Base-by-base conservation (phyloP, 495 filamentous ascomycete species). In the Lasiosphaeriaceae sp. region DNA sequence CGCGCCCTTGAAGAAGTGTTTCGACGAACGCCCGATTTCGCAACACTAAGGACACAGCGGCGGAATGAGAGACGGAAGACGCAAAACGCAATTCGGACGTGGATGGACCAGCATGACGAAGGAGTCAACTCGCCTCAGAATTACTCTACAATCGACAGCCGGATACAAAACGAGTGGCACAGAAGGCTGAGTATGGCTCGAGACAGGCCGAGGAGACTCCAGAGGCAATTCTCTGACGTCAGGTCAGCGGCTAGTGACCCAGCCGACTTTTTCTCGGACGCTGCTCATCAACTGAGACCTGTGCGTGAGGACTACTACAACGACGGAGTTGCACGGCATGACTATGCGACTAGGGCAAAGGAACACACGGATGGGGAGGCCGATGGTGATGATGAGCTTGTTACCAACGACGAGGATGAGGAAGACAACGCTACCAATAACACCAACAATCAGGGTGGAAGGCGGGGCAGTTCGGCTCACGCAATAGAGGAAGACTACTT, bases 1-100 rank as follows among this genome's bases (percentile, higher is more conserved):
- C 85, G 84, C 41, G 92, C 89, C 11, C 73, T 97, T n/a, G 93
- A 96, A 21, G 92, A 95, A 61, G 90, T 97, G 0, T 97, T 97
- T 68, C 81, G 90, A 53, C 71, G 78, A 9, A 66, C 66, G 11
- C 80, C 80, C 2, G 73, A 78, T 51, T 63, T 62, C 26, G 63
- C 69, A 20, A 75, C 72, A 17, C 65, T 75, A 56, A 60, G 73
- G 35, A 83, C 76, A 4, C 77, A 79, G 8, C 76, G 80, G 50
- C 77, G 70, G 47, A 73, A 80, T 39, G 82, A 86, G 44, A 77
- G 83, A 47, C 79, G 82, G 24, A 85, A 89, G 62, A 89, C 81
- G 8, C 84, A 84, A 54, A 89, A 84, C 55, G 86, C 88, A 11
- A 90, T 96, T 58, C 83, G 85, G 16, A 82, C 86, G 47, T 96